Percentiles rank a stretch among this genome's conserved stretches.
Conservation (phyloP, 73 alveolate genomes). For the Paramecium caudatum region DNA sequence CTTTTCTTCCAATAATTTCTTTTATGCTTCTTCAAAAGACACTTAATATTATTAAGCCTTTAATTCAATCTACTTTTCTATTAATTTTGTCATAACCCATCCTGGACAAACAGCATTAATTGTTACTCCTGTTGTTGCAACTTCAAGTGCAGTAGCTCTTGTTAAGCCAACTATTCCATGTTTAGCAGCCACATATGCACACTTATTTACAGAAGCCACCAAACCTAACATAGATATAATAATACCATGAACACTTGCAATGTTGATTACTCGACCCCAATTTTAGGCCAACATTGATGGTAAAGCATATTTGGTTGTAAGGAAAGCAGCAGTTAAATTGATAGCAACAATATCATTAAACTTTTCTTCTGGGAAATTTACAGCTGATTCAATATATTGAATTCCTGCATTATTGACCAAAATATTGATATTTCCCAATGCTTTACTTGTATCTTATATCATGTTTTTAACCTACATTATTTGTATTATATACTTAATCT, state of each 20-base stretch:
- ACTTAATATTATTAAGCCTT: slow-evolving; percentile 58
- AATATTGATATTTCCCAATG: slow-evolving; percentile 70
- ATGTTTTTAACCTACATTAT: slow-evolving; percentile 49
- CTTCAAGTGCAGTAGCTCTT: slow-evolving; percentile 76
- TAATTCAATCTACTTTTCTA: slow-evolving; percentile 65
- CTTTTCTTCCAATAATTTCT: slow-evolving; percentile 70
- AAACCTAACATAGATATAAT: background rate
- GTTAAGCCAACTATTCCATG: slow-evolving; percentile 79
- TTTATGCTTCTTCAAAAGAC: slow-evolving; percentile 72
- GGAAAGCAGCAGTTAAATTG: slow-evolving; percentile 72
- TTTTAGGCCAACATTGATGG: slow-evolving; percentile 63
- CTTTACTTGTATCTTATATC: slow-evolving; percentile 38
- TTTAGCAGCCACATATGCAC: slow-evolving; percentile 79
- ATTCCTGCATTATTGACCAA: slow-evolving; percentile 79
- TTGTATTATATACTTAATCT: background rate
- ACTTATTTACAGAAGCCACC: slow-evolving; percentile 77
- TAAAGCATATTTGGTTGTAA: slow-evolving; percentile 67
- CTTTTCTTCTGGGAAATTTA: slow-evolving; percentile 69
- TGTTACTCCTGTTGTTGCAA: slow-evolving; percentile 74
- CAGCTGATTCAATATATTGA: slow-evolving; percentile 65
- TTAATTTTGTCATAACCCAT: slow-evolving; percentile 75
- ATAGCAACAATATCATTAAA: slow-evolving; percentile 68
- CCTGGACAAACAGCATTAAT: slow-evolving; percentile 80
- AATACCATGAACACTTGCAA: slow-evolving; percentile 77
- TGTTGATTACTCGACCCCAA: slow-evolving; percentile 78